Evolutionary conservation across 306 rosid genomes (phyloP).

Genomic region (Medicago ruthenica): DNA sequence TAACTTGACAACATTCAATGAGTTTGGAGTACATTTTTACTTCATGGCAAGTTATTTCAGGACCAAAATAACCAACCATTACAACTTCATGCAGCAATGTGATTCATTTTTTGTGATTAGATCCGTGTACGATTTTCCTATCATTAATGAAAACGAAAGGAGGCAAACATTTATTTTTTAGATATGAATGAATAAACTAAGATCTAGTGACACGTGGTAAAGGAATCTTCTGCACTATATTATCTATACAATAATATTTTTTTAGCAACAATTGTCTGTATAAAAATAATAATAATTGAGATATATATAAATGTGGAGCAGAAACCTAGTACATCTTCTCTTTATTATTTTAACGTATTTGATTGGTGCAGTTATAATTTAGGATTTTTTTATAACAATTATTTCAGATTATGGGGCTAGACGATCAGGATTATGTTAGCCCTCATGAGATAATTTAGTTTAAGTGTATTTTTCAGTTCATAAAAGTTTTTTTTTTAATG

Average conservation of each 20-base stretch:
- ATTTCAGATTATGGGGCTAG: background rate
- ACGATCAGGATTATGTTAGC: background rate
- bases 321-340: background rate
- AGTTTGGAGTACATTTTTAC: background rate
- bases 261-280: too few species aligned
- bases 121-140: conserved; percentile 11
- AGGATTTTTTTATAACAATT: background rate
- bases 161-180: background rate
- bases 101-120: background rate
- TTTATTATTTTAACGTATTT: too few species aligned
- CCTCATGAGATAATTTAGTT: background rate
- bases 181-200: background rate
- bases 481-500: too few species aligned
- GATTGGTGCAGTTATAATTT: background rate
- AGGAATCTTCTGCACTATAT: conserved; percentile 4
- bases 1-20: too few species aligned
- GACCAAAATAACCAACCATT: background rate
- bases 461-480: background rate
- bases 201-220: background rate
- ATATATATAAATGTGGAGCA: background rate
- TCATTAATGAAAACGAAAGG: conserved; percentile 4
- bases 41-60: background rate
- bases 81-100: background rate
- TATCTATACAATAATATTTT: background rate
- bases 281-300: background rate